phyloP scores from a whole-genome alignment of 768 basidiomycete genomes.

The Tylopilus subfusipes region DNA sequence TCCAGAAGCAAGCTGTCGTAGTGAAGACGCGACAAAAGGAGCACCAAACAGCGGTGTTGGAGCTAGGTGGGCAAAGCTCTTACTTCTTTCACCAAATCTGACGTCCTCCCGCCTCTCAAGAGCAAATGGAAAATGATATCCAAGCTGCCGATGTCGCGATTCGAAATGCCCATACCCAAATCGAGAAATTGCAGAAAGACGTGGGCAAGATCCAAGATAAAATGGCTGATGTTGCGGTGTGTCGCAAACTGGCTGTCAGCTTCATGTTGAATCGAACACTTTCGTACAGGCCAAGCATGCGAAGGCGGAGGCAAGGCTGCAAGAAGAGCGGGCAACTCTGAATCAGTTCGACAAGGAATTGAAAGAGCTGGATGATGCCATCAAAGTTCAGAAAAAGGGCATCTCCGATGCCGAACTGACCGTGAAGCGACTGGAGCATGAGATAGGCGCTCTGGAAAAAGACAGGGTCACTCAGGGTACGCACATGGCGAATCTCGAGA shows the following conservation, averaged over 20 bases:
- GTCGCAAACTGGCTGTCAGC: not conserved
- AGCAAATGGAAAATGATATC: slow-evolving; percentile 34
- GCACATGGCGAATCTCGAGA: slow-evolving; percentile 63
- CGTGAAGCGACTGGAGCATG: slow-evolving; percentile 67
- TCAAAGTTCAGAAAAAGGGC: slow-evolving; percentile 76
- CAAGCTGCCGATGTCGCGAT: slow-evolving; percentile 19
- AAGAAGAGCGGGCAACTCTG: slow-evolving; percentile 84
- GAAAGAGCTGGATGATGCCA: slow-evolving; percentile 72
- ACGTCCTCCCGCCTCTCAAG: not conserved
- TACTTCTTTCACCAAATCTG: not conserved
- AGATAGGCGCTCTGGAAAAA: slow-evolving; percentile 56
- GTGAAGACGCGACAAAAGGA: slow-evolving; percentile 91
- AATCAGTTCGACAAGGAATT: slow-evolving; percentile 87
- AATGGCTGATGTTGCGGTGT: slow-evolving; percentile 31
- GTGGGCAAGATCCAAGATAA: slow-evolving; percentile 55
- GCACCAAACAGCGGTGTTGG: slow-evolving; percentile 79
- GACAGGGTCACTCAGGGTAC: slow-evolving; percentile 58
- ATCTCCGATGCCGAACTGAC: slow-evolving; percentile 64
- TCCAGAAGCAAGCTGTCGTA: slow-evolving; percentile 75
- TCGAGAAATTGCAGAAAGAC: slow-evolving; percentile 58
- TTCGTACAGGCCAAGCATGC: slow-evolving; percentile 48
- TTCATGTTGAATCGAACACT: not conserved
- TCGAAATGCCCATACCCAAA: slow-evolving; percentile 37
- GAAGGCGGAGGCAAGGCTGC: slow-evolving; percentile 66
- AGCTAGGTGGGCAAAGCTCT: slow-evolving; percentile 61